These are phyloP conservation scores for Pilasporangium apinafurcum DNA, from an alignment of 352 stramenopile genomes.

Conservation along the genomic window DNA sequence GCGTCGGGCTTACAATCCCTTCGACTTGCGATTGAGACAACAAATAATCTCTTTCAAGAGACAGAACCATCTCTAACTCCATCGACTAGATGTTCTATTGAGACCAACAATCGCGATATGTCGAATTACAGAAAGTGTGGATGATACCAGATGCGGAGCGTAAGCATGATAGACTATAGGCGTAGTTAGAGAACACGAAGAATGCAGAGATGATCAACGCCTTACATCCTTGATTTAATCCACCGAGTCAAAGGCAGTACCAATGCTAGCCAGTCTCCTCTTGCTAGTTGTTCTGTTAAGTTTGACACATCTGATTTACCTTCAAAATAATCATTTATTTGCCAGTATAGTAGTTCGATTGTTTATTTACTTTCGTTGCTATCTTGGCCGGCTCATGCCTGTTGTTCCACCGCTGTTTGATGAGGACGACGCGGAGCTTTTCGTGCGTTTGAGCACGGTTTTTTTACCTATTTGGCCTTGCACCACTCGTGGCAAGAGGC, in stretches of 20 bases:
- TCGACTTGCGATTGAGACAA: conserved; percentile 7
- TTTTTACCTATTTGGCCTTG: conserved; percentile 14
- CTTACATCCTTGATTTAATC: neutral
- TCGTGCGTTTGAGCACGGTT: conserved; percentile 25
- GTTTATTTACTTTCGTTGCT: neutral
- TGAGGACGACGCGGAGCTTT: conserved; percentile 16
- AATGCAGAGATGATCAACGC: conserved; percentile 8
- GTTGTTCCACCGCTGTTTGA: neutral
- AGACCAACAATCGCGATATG: neutral
- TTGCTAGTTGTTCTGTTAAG: conserved; percentile 22
- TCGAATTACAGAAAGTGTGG: neutral
- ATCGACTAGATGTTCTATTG: conserved; percentile 1
- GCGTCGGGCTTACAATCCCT: too few species aligned
- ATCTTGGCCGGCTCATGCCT: neutral
- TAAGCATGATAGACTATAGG: too few species aligned
- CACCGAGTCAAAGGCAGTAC: conserved; percentile 9
- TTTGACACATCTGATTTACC: conserved; percentile 6
- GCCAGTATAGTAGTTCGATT: neutral
- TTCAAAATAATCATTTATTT: neutral
- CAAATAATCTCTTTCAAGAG: conserved; percentile 1
- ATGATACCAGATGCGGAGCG: too few species aligned
- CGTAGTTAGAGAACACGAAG: too few species aligned
- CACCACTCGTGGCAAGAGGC: conserved; percentile 38
- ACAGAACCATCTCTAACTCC: conserved; percentile 13
- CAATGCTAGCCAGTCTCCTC: conserved; percentile 10